Evolutionary conservation across 306 rosid species (phyloP).

Genomic region (Leucaena leucocephala): DNA sequence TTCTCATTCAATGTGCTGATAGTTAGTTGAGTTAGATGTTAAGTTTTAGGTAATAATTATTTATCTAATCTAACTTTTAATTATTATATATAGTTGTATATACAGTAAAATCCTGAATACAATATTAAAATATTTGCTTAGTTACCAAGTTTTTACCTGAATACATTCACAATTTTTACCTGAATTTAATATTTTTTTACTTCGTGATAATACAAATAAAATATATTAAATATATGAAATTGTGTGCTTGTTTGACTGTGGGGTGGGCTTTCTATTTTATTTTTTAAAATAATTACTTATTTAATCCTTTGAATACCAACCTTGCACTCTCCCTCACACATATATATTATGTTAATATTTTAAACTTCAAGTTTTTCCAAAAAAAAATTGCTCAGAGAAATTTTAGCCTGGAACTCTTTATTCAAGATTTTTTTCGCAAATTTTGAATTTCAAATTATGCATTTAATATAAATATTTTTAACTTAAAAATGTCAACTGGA

Average conservation of each 20-base stretch:
- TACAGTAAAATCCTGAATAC: neutral
- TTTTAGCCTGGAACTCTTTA: neutral
- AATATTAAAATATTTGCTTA: neutral
- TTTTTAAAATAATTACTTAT: slow-evolving; percentile 52
- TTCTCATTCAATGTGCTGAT: neutral
- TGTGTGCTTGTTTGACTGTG: slow-evolving; percentile 10
- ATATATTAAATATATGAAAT: neutral
- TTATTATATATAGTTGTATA: neutral
- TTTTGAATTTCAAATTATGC: neutral
- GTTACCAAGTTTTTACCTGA: neutral
- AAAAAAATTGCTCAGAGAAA: neutral
- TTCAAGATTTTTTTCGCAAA: too few species aligned
- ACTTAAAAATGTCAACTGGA: neutral
- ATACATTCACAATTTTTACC: neutral
- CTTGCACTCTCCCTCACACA: slow-evolving; percentile 62
- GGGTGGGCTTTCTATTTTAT: slow-evolving; percentile 69
- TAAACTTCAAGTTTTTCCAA: neutral
- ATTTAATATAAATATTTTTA: too few species aligned
- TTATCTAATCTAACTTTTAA: neutral
- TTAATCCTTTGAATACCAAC: slow-evolving; percentile 42
- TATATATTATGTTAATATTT: too few species aligned
- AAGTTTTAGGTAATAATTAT: neutral
- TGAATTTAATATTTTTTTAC: neutral
- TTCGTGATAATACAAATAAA: neutral
- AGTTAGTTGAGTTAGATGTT: neutral